Evolutionary conservation across 306 rosid genomes (phyloP).

Genomic region (Carpinus fangiana): DNA sequence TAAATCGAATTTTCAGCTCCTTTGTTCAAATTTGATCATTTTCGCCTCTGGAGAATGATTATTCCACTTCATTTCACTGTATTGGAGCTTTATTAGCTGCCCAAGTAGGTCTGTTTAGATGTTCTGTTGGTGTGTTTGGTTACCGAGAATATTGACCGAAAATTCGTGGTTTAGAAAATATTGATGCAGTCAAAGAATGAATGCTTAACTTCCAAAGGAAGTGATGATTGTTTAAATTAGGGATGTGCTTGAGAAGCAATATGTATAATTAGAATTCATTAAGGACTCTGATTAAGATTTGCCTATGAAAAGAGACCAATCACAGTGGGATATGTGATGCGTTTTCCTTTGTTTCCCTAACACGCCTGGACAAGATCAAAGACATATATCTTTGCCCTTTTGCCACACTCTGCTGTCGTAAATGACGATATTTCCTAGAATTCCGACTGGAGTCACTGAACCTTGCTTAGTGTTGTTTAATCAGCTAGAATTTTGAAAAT

Average conservation of each 20-base stretch:
- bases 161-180: background rate
- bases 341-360: background rate
- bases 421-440: too few species aligned
- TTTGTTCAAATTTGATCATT: too few species aligned
- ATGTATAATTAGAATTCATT: background rate
- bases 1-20: background rate
- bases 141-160: background rate
- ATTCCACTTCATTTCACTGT: background rate
- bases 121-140: background rate
- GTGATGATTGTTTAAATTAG: background rate
- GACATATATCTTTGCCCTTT: background rate
- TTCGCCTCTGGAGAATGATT: background rate
- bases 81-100: background rate
- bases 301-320: background rate
- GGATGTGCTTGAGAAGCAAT: background rate
- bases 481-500: background rate
- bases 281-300: background rate
- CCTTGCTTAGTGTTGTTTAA: background rate
- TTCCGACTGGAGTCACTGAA: background rate
- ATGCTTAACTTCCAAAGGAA: background rate
- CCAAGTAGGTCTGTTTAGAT: background rate
- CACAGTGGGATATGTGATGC: background rate
- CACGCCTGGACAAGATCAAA: background rate
- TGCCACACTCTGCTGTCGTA: too few species aligned
- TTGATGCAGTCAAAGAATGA: background rate